These are phyloP conservation scores for Beauveria sp. DNA, from an alignment of 2,329 filamentous ascomycete genomes.

Conservation along the genomic window DNA sequence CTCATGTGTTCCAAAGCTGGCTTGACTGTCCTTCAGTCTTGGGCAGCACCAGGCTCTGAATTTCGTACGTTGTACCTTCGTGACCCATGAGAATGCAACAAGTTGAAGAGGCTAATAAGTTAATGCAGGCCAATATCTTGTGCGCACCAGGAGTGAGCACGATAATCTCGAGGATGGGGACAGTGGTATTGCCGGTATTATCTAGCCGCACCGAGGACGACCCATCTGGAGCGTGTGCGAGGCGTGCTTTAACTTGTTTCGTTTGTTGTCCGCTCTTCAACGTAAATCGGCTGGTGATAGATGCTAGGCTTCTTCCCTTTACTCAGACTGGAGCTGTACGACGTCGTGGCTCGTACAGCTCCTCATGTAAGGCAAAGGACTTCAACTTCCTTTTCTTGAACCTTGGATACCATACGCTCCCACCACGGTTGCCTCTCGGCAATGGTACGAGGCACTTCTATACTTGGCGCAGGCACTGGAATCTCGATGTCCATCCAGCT, in stretches of 20 bases:
- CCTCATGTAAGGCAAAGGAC: constrained; percentile 31
- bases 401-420: constrained; percentile 29
- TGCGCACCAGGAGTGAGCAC: constrained; percentile 23
- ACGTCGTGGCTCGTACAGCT: neutral
- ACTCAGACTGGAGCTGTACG: neutral
- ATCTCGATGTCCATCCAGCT: constrained; percentile 26
- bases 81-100: constrained; percentile 1
- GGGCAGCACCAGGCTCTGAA: constrained; percentile 30
- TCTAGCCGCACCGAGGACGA: neutral
- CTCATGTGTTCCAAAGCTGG: constrained; percentile 33
- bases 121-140: constrained; percentile 29
- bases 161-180: constrained; percentile 29
- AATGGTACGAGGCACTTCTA: constrained; percentile 18
- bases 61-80: constrained; percentile 25
- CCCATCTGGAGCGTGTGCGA: no score
- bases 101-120: neutral
- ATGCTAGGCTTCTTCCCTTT: neutral
- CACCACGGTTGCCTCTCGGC: constrained; percentile 29
- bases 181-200: constrained; percentile 28
- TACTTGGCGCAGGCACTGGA: constrained; percentile 12
- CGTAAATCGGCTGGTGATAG: neutral
- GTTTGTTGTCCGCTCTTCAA: neutral
- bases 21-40: constrained; percentile 28
- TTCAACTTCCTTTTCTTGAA: constrained; percentile 26
- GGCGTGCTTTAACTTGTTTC: neutral